Base-by-base conservation (phyloP, 208 protist genomes). In the Wallacemonas rigidus region DNA sequence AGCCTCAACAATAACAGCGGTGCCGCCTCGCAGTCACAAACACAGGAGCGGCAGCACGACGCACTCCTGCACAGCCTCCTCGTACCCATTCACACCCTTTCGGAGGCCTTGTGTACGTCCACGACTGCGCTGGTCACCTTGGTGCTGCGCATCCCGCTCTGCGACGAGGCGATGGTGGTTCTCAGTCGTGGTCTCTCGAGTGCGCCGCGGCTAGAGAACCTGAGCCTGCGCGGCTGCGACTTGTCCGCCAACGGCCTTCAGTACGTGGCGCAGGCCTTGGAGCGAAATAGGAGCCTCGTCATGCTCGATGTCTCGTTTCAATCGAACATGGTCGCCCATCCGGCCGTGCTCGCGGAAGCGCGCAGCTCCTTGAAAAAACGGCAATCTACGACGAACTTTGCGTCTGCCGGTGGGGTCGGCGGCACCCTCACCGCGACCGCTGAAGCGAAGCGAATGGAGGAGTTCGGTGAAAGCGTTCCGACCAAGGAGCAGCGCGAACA, bases 281-380 rank as follows among this genome's bases (percentile, higher is more conserved):
- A 14, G 11, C 77, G 15, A 26, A 92, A 89, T 57, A 69, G 60
- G 35, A 79, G 74, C 40, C 74, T 92, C 56, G 44, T 50, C 41
- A 68, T 73, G 40, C 74, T 92, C 8, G 87, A 92, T 65, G 61
- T 89, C 9, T 89, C 83, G n/a, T 88, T 80, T 48, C 84, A 92
- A 71, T 81, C 79, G 45, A 68, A 40, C 60, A 56, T 73, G 1
- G 75, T 92, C 35, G 74, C 81, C 14, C 84, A 92, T 54, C 82
- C 87, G 1, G 43, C 61, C 41, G 79, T 77, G 26, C 43, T 82
- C 11, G 74, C 72, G 3, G 82, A 87, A 55, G 55, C 75, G 53
- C 79, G 79, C 68, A 76, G 69, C 72, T 82, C 76, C 17, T 83
- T 80, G 4, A 74, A 69, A 61, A 62, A 69, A 40, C 68, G 74